phyloP scores from a whole-genome alignment of 148 eudicot species.

The Heliosperma pusillum region DNA sequence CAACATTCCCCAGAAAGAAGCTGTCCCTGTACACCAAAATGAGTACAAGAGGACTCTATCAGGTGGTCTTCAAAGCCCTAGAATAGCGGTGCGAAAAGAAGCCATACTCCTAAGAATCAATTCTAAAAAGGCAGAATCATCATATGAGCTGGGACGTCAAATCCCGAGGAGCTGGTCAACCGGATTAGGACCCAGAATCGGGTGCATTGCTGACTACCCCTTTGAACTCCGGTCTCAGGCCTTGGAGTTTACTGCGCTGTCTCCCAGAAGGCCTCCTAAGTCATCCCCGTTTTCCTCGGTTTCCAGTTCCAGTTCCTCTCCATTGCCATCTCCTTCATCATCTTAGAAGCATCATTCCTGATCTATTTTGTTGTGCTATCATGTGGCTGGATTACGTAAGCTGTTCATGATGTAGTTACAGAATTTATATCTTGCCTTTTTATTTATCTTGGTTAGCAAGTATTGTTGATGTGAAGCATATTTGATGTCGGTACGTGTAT shows the following conservation, averaged over 20 bases:
- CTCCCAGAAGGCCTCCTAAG: constrained; percentile 40
- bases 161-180: constrained; percentile 67
- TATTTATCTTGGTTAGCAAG: not conserved
- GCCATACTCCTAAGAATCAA: constrained; percentile 66
- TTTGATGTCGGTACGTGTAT: not conserved
- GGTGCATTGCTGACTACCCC: constrained; percentile 85
- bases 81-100: constrained; percentile 50
- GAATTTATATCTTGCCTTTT: not conserved
- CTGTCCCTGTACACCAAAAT: constrained; percentile 22
- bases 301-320: constrained; percentile 30
- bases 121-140: constrained; percentile 59
- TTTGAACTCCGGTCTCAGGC: constrained; percentile 68
- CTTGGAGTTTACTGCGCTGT: constrained; percentile 61
- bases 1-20: constrained; percentile 17
- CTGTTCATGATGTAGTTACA: not conserved
- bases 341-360: not conserved
- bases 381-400: not conserved
- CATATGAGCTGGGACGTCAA: constrained; percentile 69
- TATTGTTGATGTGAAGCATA: not conserved
- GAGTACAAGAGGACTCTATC: constrained; percentile 67
- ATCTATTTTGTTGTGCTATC: not conserved
- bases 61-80: constrained; percentile 80
- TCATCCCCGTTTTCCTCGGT: constrained; percentile 13
- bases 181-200: constrained; percentile 84
- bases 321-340: constrained; percentile 15